Conservation (phyloP, 2,329 filamentous ascomycete species). For the Pleomassaria siparia region DNA sequence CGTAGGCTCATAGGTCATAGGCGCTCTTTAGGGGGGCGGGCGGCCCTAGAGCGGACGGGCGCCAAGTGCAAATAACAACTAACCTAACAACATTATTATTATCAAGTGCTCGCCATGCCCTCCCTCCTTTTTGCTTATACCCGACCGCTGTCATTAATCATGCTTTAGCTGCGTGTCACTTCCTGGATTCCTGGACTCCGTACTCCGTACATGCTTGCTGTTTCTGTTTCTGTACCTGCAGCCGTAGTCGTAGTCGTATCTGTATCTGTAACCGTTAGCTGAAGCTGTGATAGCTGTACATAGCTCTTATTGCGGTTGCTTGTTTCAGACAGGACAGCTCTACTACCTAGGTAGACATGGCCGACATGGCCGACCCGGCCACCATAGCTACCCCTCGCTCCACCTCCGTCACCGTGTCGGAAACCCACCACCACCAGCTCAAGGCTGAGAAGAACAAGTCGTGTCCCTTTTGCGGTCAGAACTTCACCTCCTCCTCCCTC, state of each 20-base stretch:
- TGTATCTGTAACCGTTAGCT: neutral
- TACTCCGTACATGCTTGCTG: no score
- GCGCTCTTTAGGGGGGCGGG: conserved; percentile 8
- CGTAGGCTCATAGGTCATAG: neutral
- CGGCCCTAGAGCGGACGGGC: conserved; percentile 5
- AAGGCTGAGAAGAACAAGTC: conserved; percentile 76
- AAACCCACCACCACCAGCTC: conserved; percentile 23
- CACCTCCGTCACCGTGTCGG: no score
- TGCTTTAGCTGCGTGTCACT: conserved; percentile 27
- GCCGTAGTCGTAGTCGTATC: no score
- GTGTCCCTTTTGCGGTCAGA: conserved; percentile 84
- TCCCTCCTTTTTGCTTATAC: conserved; percentile 17
- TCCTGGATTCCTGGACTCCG: conserved; percentile 1
- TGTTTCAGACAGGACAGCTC: neutral
- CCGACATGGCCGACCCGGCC: conserved; percentile 26
- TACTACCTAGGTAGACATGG: neutral
- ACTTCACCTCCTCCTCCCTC: conserved; percentile 90
- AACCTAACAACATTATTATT: no score
- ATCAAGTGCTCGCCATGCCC: conserved; percentile 12
- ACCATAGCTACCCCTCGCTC: conserved; percentile 38
- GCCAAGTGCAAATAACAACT: conserved; percentile 16
- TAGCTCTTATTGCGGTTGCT: neutral
- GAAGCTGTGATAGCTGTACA: neutral
- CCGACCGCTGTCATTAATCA: conserved; percentile 21
- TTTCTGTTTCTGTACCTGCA: no score